Conservation (phyloP, 768 basidiomycete genomes). For the Suillus alpinus region DNA sequence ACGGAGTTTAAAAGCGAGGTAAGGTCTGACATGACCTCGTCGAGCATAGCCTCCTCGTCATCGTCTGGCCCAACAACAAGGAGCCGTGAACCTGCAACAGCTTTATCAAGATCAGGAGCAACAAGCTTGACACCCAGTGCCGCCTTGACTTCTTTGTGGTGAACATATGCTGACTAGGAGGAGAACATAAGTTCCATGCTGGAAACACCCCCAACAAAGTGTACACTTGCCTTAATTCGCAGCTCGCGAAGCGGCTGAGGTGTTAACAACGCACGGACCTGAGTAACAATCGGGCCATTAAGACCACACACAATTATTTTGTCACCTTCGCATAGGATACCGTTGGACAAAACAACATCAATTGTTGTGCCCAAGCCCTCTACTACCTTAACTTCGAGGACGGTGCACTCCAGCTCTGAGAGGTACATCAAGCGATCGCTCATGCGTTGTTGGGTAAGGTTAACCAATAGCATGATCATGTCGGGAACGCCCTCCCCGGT, state of each 20-base stretch:
- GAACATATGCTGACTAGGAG: constrained; percentile 86
- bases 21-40: constrained; percentile 96
- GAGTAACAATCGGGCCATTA: constrained; percentile 95
- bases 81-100: constrained; percentile 93
- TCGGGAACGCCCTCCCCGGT: constrained; percentile 98
- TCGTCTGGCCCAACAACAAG: constrained; percentile 93
- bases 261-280: constrained; percentile 89
- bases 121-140: constrained; percentile 95
- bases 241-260: constrained; percentile 95
- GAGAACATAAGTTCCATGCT: constrained; percentile 6
- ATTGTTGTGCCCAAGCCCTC: constrained; percentile 98
- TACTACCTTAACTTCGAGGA: constrained; percentile 97
- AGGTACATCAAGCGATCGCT: constrained; percentile 97
- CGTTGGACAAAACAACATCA: constrained; percentile 94
- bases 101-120: constrained; percentile 95
- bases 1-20: constrained; percentile 85
- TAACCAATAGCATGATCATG: constrained; percentile 98
- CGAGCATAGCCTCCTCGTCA: constrained; percentile 91
- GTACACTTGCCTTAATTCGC: constrained; percentile 77
- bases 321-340: constrained; percentile 88
- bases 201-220: background rate
- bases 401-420: constrained; percentile 95
- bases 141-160: constrained; percentile 96
- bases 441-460: constrained; percentile 97
- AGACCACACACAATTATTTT: constrained; percentile 94